A percentile compares a stretch with the other conserved stretches of the same genome.
Evolutionary conservation across 441 rosid species (phyloP).

Genomic region (Breynia disticha): DNA sequence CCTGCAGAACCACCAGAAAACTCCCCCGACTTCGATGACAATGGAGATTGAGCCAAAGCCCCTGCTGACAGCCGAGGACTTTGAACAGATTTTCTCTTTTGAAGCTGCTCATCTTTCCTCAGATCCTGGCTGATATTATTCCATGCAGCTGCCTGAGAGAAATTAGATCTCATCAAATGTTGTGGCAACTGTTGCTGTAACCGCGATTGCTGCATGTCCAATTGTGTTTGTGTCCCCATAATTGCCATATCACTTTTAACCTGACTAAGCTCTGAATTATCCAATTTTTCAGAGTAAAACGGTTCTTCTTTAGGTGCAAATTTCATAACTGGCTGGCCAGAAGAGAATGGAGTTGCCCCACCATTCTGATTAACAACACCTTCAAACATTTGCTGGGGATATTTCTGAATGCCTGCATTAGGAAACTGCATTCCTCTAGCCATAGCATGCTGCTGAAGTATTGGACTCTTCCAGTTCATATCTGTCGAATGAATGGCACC

Average conservation of each 20-base stretch:
- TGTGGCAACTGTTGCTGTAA: slow-evolving; percentile 48
- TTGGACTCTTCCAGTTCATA: slow-evolving; percentile 53
- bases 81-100: slow-evolving; percentile 65
- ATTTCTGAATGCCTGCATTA: slow-evolving; percentile 53
- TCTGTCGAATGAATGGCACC: slow-evolving; percentile 62
- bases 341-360: slow-evolving; percentile 42
- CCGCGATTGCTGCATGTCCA: slow-evolving; percentile 48
- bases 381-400: slow-evolving; percentile 59
- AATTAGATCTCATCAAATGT: slow-evolving; percentile 48
- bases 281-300: slow-evolving; percentile 56
- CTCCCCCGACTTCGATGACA: slow-evolving; percentile 95
- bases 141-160: slow-evolving; percentile 53
- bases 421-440: slow-evolving; percentile 59
- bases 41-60: slow-evolving; percentile 77
- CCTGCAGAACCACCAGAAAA: slow-evolving; percentile 89
- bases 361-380: slow-evolving; percentile 62
- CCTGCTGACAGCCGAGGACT: slow-evolving; percentile 86
- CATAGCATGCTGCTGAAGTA: slow-evolving; percentile 49
- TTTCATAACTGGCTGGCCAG: slow-evolving; percentile 56
- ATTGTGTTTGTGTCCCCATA: slow-evolving; percentile 45
- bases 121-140: slow-evolving; percentile 58
- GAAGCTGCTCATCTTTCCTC: slow-evolving; percentile 73
- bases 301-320: slow-evolving; percentile 68
- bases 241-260: slow-evolving; percentile 42
- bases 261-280: slow-evolving; percentile 34